These are phyloP conservation scores for Chenopodium suecicum DNA, from an alignment of 148 eudicot species.

Conservation along the genomic window DNA sequence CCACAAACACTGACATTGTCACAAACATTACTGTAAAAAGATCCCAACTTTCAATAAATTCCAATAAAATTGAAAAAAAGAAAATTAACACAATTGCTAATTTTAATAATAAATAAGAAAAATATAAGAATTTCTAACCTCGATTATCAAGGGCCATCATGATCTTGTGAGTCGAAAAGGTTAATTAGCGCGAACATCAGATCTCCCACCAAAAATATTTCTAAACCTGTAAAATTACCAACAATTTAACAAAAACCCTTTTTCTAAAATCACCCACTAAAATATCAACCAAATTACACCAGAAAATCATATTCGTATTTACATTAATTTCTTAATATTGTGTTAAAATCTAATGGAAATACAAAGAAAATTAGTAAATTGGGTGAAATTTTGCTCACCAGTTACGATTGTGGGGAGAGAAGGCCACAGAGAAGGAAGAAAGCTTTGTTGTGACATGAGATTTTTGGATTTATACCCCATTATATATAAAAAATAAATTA, in stretches of 20 bases:
- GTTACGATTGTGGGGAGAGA: conserved; percentile 34
- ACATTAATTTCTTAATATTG: background rate
- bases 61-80: background rate
- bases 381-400: conserved; percentile 31
- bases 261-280: conserved; percentile 4
- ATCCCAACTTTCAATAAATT: conserved; percentile 20
- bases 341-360: background rate
- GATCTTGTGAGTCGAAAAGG: conserved; percentile 44
- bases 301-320: background rate
- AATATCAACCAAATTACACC: conserved; percentile 8
- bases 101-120: conserved; percentile 7
- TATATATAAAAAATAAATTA: background rate
- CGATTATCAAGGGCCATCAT: conserved; percentile 58
- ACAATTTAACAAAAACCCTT: conserved; percentile 30
- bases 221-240: conserved; percentile 16
- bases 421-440: conserved; percentile 23
- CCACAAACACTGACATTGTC: conserved; percentile 7
- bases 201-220: conserved; percentile 44
- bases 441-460: conserved; percentile 13
- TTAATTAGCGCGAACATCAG: conserved; percentile 65
- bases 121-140: conserved; percentile 35
- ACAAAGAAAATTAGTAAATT: background rate
- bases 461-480: conserved; percentile 22
- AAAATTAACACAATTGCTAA: background rate
- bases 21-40: conserved; percentile 14